Percentiles rank a stretch among this genome's conserved stretches.
Evolutionary conservation across 1,284 basidiomycete genomes (phyloP).

Genomic region (Leccinum subrobustum): DNA sequence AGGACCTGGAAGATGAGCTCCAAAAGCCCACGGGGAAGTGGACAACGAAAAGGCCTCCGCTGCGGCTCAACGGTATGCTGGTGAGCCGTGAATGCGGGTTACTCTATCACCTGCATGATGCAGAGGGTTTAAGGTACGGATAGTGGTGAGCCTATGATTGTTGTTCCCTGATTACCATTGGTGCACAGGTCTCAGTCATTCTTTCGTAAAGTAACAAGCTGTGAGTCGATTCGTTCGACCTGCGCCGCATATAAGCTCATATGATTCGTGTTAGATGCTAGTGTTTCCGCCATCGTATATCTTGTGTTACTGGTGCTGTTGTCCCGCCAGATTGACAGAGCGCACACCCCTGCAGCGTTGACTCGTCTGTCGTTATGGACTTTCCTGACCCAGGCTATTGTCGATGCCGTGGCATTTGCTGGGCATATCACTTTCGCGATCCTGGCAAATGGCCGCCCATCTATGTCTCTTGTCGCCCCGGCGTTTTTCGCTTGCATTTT

Average conservation of each 20-base stretch:
- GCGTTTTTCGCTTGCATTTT: conserved; percentile 75
- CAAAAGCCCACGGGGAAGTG: conserved; percentile 69
- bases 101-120: conserved; percentile 61
- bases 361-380: conserved; percentile 80
- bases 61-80: conserved; percentile 61
- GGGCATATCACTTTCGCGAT: conserved; percentile 85
- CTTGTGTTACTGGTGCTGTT: conserved; percentile 66
- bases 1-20: conserved; percentile 68
- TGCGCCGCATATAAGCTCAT: neutral
- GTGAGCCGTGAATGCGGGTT: conserved; percentile 80
- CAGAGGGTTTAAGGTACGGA: conserved; percentile 63
- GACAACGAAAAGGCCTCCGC: conserved; percentile 53
- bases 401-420: conserved; percentile 81
- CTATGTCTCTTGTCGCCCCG: conserved; percentile 76
- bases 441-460: conserved; percentile 74
- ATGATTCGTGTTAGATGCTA: conserved; percentile 57
- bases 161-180: conserved; percentile 2
- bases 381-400: conserved; percentile 72
- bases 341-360: conserved; percentile 76
- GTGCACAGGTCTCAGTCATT: conserved; percentile 55
- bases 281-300: conserved; percentile 65
- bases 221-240: conserved; percentile 42
- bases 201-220: conserved; percentile 80
- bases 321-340: conserved; percentile 69
- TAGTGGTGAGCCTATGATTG: neutral